Base-by-base conservation (phyloP, 768 basidiomycete species). In the Trametes gibbosa region DNA sequence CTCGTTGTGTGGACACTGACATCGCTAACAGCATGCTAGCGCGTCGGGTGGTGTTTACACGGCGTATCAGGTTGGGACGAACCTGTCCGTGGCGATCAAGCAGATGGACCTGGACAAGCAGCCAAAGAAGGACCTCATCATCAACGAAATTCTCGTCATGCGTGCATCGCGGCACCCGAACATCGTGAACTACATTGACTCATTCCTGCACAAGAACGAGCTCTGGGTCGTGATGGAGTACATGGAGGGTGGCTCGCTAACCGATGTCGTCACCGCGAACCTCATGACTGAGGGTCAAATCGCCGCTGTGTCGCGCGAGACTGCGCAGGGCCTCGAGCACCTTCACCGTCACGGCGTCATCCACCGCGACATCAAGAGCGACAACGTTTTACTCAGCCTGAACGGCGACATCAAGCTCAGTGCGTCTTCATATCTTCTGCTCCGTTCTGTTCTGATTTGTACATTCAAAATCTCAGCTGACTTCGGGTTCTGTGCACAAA, bases 181-280 rank as follows among this genome's bases (percentile, higher is more conserved):
- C 71, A 98, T 98, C 66, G 96, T 99, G 77, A 98, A 99, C 73
- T 99, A 94, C 76, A 98, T 98, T 69, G 97, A 99, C 72, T 96
- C 95, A 2, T 99, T 98, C 83, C 75, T 98, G 41, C 85, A 96
- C 79, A 95, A 92, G 81, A 97, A 96, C 72, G 97, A 98, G 69
- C 80, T 99, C 3, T 98, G 97, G 97, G 95, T 99, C 39, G 94
- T 98, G 56, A 98, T 99, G 97, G 97, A 98, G 76, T 98, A 95
- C 75, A 98, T 98, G 96, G 95, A 98, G 75, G 95, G 95, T 40
- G 92, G 93, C 34, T 88, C 85, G 29, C 77, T 98, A 43, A 99
- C 96, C 5, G 96, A 98, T 70, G 95, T 98, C 62, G 95, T 95
- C 66, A 95, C 92, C 17, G 91, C 89, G 50, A 95, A 95, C 72